phyloP scores from a whole-genome alignment of 75 land plant genomes.

The Sequoia sempervirens region DNA sequence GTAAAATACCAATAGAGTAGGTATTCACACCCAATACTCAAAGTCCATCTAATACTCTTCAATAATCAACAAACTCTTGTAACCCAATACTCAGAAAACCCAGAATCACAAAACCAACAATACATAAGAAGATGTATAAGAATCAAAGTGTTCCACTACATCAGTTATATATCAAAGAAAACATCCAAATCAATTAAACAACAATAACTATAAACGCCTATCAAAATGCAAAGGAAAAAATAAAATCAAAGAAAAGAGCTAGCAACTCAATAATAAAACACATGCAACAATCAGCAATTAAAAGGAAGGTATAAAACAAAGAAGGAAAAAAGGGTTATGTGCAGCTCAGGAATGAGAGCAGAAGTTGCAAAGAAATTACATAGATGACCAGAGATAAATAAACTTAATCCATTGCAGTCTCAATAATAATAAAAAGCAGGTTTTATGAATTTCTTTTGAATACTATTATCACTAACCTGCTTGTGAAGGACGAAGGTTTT shows the following conservation, averaged over 20 bases:
- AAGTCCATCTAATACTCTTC: no score
- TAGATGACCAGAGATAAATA: background rate
- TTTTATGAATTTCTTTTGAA: background rate
- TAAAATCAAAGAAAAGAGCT: no score
- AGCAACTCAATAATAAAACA: background rate
- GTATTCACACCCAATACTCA: no score
- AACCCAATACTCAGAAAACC: background rate
- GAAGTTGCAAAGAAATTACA: background rate
- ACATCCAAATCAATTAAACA: background rate
- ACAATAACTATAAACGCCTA: no score
- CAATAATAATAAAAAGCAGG: background rate
- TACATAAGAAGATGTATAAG: background rate
- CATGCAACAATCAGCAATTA: background rate
- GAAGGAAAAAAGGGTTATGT: background rate
- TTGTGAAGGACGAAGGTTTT: constrained; percentile 39
- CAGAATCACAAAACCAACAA: background rate
- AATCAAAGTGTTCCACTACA: background rate
- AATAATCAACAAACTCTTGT: no score
- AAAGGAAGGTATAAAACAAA: no score
- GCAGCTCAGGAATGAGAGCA: background rate
- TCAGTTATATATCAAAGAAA: background rate
- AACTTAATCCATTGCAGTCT: background rate
- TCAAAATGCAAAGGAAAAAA: background rate
- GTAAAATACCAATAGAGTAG: no score
- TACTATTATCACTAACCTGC: constrained; percentile 22